phyloP scores from a whole-genome alignment of 208 protist genomes.

The Tritrichomonas musculus region DNA sequence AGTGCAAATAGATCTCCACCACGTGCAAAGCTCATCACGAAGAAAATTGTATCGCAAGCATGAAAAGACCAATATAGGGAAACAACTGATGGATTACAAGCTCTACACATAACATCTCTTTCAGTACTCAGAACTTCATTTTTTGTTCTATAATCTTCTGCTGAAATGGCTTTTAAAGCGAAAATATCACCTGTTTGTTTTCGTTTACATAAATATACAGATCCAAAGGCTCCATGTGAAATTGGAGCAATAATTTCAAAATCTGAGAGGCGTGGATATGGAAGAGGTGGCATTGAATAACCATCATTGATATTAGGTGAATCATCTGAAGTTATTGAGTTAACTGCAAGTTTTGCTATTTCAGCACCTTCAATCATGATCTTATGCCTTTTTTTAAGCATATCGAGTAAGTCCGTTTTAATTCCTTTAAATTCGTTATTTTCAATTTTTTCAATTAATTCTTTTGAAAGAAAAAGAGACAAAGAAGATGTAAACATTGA shows the following conservation, averaged over 20 bases:
- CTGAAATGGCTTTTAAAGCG: neutral
- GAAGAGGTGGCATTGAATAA: slow-evolving; percentile 4
- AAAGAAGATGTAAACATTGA: neutral
- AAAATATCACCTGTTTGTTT: slow-evolving; percentile 24
- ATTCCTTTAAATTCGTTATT: neutral
- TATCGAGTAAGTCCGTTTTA: neutral
- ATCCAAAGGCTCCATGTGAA: neutral
- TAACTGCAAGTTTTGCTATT: neutral
- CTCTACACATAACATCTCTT: slow-evolving; percentile 17
- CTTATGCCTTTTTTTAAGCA: neutral
- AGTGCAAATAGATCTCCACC: neutral
- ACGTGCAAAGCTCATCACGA: neutral
- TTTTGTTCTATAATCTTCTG: neutral
- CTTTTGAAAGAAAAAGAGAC: neutral
- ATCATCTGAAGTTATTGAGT: neutral
- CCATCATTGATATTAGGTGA: neutral
- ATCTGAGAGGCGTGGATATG: neutral
- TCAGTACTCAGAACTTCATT: neutral
- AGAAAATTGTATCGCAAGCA: neutral
- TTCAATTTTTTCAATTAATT: neutral
- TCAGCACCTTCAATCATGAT: neutral
- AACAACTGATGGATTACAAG: neutral
- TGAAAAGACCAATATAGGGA: slow-evolving; percentile 7
- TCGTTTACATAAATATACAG: neutral
- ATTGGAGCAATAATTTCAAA: slow-evolving; percentile 22